These are phyloP conservation scores for Phytophthora rubi DNA, from an alignment of 352 stramenopile genomes.

Conservation along the genomic window DNA sequence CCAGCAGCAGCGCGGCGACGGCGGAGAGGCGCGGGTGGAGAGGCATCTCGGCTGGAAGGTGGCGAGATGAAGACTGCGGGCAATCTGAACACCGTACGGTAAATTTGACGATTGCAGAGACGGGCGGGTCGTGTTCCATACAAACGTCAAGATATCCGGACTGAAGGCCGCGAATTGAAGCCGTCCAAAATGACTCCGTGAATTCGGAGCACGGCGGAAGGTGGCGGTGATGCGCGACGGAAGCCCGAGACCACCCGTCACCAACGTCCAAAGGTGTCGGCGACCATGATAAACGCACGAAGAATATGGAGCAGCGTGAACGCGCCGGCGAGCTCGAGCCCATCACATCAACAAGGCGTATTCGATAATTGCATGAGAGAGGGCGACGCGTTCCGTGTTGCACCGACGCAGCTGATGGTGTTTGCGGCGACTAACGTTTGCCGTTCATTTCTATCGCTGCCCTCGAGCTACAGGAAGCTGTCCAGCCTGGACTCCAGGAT, in stretches of 20 bases:
- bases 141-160: slow-evolving; percentile 13
- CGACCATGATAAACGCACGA: too few relatives aligned
- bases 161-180: neutral
- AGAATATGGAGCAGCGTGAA: too few relatives aligned
- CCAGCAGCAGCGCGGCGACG: slow-evolving; percentile 24
- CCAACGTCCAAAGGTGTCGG: too few relatives aligned
- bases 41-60: slow-evolving; percentile 18
- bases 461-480: neutral
- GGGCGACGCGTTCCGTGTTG: slow-evolving; percentile 13
- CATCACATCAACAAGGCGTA: slow-evolving; percentile 1
- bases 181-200: too few relatives aligned
- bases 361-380: slow-evolving; percentile 25
- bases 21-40: slow-evolving; percentile 9
- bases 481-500: too few relatives aligned
- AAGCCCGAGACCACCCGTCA: too few relatives aligned
- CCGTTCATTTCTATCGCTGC: slow-evolving; percentile 22
- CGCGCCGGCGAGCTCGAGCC: neutral
- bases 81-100: neutral
- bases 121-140: slow-evolving; percentile 5
- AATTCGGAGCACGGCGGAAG: too few relatives aligned
- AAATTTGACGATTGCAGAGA: slow-evolving; percentile 24
- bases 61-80: slow-evolving; percentile 25
- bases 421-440: neutral
- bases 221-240: too few relatives aligned
- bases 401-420: slow-evolving; percentile 18